Evolutionary conservation across 129 eudicot genomes (phyloP), one percentile per base, ranked within the genome.

Genomic region (Flaveria linearis): DNA sequence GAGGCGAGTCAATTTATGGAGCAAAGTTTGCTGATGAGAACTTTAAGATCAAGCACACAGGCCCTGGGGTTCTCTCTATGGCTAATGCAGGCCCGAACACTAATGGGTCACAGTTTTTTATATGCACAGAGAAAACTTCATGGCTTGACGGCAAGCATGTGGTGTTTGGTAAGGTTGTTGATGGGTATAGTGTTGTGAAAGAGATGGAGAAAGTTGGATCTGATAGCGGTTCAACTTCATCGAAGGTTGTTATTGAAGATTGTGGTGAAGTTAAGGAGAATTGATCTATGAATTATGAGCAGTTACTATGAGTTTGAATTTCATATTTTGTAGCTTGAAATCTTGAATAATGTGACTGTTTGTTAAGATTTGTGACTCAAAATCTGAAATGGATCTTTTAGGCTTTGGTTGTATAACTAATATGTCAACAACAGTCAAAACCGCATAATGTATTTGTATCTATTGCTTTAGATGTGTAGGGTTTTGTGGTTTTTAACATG

Each of bases 121-220:
- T 93, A n/a, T 88, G 95, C 45, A 90, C 96, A 1, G 87, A 71
- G 16, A 56, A 58, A 80, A 90, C 96, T 3, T 41, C 89, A 1
- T 93, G 98, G 98, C 97, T 93, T 1, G 98, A 93, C 76, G 96
- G 96, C 42, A 93, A 87, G 75, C 98, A 93, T 66, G 97, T 93
- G 69, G 97, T 93, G 60, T 93, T 93, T 65, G 98, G 98, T 9
- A 82, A 93, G 75, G 97, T 93, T 3, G 92, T 93, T 52, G 97
- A 90, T 41, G 98, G 97, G 15, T 88, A 85, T 71, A 69, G 68
- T 12, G 93, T 90, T 56, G 97, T 93, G 26, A 70, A 88, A 76
- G 80, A 72, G 74, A 93, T 93, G 97, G 97, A 93, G 80, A 78
- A 79, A 17, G 88, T 83, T 1, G 98, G 98, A 28, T 82, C 88